Conservation (phyloP, 352 stramenopile species). For the Phytophthora foliorum region DNA sequence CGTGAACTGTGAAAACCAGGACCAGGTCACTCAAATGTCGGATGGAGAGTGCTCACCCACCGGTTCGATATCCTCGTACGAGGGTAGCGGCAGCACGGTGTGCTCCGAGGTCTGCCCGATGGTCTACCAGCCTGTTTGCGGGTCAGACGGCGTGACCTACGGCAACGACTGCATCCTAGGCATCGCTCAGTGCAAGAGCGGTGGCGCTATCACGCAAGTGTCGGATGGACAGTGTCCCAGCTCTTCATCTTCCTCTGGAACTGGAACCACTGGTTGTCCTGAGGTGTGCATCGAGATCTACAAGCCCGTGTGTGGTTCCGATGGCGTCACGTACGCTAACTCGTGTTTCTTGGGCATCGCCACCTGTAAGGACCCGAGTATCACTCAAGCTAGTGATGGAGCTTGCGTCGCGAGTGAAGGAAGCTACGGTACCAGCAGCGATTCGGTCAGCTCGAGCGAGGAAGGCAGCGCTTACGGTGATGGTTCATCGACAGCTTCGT, state of each 20-base stretch:
- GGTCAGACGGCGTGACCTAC: conserved; percentile 65
- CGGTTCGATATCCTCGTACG: not conserved
- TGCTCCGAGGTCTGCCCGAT: conserved; percentile 35
- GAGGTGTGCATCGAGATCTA: conserved; percentile 24
- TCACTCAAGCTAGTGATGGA: conserved; percentile 46
- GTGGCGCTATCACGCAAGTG: conserved; percentile 20
- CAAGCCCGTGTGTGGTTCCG: conserved; percentile 19
- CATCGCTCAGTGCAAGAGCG: conserved; percentile 34
- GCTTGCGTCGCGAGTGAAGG: conserved; percentile 33
- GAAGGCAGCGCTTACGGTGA: conserved; percentile 1
- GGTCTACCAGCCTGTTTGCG: conserved; percentile 59
- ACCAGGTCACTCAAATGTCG: conserved; percentile 12
- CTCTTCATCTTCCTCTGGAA: conserved; percentile 8
- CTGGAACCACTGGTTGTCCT: conserved; percentile 17
- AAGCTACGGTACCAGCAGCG: conserved; percentile 4
- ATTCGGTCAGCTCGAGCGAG: conserved; percentile 16
- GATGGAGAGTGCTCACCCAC: conserved; percentile 13
- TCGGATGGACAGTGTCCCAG: conserved; percentile 33
- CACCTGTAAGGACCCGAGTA: conserved; percentile 35
- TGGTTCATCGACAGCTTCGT: not conserved
- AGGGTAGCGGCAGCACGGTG: not conserved
- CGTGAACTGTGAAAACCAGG: conserved; percentile 22
- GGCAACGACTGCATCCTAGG: conserved; percentile 55
- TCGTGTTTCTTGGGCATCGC: conserved; percentile 35
- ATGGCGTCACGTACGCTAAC: conserved; percentile 24